Conservation (phyloP, 345 rosid genomes). For the Pistacia vera region DNA sequence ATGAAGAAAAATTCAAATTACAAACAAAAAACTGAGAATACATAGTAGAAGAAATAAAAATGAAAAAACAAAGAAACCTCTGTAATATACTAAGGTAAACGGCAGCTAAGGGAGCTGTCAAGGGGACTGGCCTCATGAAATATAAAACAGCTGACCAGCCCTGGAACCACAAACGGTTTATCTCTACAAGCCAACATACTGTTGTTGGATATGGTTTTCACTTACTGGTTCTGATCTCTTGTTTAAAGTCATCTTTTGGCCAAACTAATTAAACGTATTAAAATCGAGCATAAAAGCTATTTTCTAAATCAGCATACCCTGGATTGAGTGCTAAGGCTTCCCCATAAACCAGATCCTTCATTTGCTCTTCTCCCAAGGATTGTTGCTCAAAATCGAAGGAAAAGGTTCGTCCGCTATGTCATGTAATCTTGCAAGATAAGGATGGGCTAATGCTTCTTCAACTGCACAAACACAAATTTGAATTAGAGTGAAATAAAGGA, state of each 20-base stretch:
- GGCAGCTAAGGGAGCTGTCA: background rate
- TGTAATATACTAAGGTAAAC: background rate
- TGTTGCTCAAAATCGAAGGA: constrained; percentile 91
- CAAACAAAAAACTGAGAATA: background rate
- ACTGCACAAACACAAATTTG: constrained; percentile 48
- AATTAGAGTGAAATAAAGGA: background rate
- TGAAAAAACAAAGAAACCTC: background rate
- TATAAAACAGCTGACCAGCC: background rate
- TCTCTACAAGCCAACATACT: background rate
- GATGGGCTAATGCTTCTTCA: constrained; percentile 92
- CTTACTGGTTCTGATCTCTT: background rate
- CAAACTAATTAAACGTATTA: background rate
- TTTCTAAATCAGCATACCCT: constrained; percentile 42
- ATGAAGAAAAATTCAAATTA: background rate
- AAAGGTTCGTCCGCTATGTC: constrained; percentile 92
- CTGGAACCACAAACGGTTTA: background rate
- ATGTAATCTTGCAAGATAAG: constrained; percentile 78
- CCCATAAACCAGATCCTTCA: constrained; percentile 79
- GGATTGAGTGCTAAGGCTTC: constrained; percentile 89
- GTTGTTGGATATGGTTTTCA: background rate
- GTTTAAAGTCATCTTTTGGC: background rate
- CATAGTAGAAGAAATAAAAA: background rate
- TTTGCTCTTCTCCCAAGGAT: constrained; percentile 80
- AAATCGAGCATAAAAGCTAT: background rate
- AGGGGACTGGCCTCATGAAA: constrained; percentile 8